Conservation (phyloP, 2,329 filamentous ascomycete genomes). For the Mariannaea elegans region DNA sequence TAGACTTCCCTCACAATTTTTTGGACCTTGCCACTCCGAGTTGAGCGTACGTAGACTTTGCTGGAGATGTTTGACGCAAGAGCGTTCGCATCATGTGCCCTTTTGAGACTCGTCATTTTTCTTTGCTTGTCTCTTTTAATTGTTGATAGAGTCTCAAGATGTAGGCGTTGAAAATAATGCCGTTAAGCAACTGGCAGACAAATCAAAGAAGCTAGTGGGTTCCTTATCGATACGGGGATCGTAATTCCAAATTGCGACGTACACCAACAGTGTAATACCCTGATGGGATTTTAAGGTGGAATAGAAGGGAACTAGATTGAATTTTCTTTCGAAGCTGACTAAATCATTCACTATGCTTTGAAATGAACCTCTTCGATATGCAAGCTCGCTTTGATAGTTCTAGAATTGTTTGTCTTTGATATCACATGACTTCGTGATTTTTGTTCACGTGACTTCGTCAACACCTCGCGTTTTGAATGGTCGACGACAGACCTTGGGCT, state of each 20-base stretch:
- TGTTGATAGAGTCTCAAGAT: constrained; percentile 15
- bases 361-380: background rate
- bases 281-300: background rate
- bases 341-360: constrained; percentile 2
- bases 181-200: constrained; percentile 25
- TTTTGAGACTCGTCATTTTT: constrained; percentile 72
- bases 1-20: constrained; percentile 99
- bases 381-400: background rate
- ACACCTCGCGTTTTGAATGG: background rate
- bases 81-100: constrained; percentile 61
- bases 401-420: constrained; percentile 2
- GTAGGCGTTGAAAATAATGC: constrained; percentile 32
- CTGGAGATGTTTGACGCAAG: constrained; percentile 82
- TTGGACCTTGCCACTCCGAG: constrained; percentile 95
- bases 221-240: constrained; percentile 44
- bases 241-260: background rate
- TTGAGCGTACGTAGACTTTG: constrained; percentile 95
- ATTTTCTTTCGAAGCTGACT: background rate
- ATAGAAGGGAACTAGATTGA: background rate
- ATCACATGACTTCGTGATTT: constrained; percentile 10
- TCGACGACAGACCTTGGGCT: background rate
- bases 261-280: background rate
- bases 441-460: background rate
- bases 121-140: constrained; percentile 4
- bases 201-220: constrained; percentile 37